These are phyloP conservation scores for Claviceps pazoutovae DNA, from an alignment of 2,329 filamentous ascomycete species.

Conservation along the genomic window DNA sequence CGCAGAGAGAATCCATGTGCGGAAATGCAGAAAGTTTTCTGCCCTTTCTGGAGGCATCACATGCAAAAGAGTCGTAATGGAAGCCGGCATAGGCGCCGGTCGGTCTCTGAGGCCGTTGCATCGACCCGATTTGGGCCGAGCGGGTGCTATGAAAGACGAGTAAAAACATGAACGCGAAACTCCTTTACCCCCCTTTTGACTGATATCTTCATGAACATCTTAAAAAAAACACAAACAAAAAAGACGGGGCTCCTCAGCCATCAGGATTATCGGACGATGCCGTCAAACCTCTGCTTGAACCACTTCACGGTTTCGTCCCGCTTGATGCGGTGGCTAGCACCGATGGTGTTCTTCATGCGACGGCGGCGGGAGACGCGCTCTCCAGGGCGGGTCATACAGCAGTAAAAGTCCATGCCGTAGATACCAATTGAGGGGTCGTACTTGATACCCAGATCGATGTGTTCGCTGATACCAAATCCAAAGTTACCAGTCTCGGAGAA, in stretches of 20 bases:
- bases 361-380: slow-evolving; percentile 95
- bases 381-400: slow-evolving; percentile 99
- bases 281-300: slow-evolving; percentile 86
- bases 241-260: neutral
- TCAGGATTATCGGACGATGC: slow-evolving; percentile 81
- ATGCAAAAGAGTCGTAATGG: slow-evolving; percentile 21
- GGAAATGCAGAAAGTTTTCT: too few species aligned
- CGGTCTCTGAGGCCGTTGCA: slow-evolving; percentile 59
- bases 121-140: slow-evolving; percentile 44
- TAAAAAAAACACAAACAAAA: slow-evolving; percentile 7
- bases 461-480: slow-evolving; percentile 99
- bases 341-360: slow-evolving; percentile 75
- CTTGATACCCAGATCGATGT: slow-evolving; percentile 99
- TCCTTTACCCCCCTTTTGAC: slow-evolving; percentile 17
- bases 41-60: slow-evolving; percentile 15
- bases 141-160: slow-evolving; percentile 28
- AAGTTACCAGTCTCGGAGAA: slow-evolving; percentile 99
- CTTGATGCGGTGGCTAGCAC: slow-evolving; percentile 83
- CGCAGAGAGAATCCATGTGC: too few species aligned
- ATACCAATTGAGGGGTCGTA: slow-evolving; percentile 97
- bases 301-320: slow-evolving; percentile 93
- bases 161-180: slow-evolving; percentile 23
- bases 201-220: slow-evolving; percentile 24
- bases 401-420: slow-evolving; percentile 99
- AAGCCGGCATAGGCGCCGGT: slow-evolving; percentile 56